phyloP scores from a whole-genome alignment of 495 filamentous ascomycete genomes.

The Copromyces sp. region DNA sequence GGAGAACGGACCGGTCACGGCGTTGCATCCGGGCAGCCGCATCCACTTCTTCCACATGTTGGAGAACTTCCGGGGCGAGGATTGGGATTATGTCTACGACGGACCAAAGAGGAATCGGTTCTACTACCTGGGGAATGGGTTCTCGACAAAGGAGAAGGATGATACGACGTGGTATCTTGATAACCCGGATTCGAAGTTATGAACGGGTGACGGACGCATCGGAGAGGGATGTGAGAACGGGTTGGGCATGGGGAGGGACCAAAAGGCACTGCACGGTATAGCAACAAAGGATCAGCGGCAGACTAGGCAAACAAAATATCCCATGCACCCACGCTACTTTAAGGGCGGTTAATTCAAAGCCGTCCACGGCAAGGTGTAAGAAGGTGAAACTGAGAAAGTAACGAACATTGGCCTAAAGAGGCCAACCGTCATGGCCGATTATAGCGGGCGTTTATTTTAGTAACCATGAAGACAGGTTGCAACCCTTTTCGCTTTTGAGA shows the following conservation, averaged over 20 bases:
- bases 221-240: background rate
- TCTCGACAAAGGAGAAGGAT: conserved; percentile 29
- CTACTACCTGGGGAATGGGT: conserved; percentile 40
- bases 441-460: background rate
- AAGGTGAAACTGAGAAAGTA: background rate
- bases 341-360: background rate
- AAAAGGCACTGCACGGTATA: background rate
- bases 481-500: background rate
- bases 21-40: conserved; percentile 39
- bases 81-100: conserved; percentile 38
- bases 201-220: background rate
- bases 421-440: background rate
- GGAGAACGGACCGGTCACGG: conserved; percentile 36
- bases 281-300: background rate
- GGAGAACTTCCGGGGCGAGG: conserved; percentile 35
- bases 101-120: conserved; percentile 28
- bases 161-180: conserved; percentile 39
- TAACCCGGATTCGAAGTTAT: conserved; percentile 4
- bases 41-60: conserved; percentile 46
- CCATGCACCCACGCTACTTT: background rate
- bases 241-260: background rate
- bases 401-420: background rate
- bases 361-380: background rate
- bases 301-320: background rate
- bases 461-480: background rate